Conservation (phyloP, 2,329 filamentous ascomycete species). For the Sphaerulina musiva region DNA sequence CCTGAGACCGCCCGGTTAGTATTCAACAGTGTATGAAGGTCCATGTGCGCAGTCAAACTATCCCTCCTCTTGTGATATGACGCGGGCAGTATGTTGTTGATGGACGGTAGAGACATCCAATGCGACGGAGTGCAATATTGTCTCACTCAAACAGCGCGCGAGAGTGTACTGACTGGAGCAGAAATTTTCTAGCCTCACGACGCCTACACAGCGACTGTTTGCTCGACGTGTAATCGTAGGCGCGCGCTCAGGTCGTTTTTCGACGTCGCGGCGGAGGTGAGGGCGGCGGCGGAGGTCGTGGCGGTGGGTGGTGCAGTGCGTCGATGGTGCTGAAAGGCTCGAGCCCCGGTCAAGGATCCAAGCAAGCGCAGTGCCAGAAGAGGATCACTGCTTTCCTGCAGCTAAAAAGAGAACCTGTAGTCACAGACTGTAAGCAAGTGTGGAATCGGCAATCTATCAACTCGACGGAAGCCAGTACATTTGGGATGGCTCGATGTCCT, state of each 20-base stretch:
- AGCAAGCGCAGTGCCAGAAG: conserved; percentile 3
- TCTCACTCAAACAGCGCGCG: conserved; percentile 12
- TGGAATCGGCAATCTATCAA: neutral
- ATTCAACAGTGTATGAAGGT: conserved; percentile 34
- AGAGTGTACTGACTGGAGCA: conserved; percentile 24
- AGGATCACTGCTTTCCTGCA: conserved; percentile 12
- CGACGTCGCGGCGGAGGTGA: conserved; percentile 3
- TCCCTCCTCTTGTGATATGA: conserved; percentile 33
- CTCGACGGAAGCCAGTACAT: neutral
- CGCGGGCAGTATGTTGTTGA: conserved; percentile 27
- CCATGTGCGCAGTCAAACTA: conserved; percentile 33
- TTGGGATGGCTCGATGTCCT: neutral
- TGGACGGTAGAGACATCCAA: conserved; percentile 31
- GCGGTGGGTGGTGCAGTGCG: conserved; percentile 11
- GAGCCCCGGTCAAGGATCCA: conserved; percentile 3
- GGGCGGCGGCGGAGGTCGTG: conserved; percentile 9
- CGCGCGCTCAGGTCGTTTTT: conserved; percentile 1
- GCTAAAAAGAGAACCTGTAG: conserved; percentile 5
- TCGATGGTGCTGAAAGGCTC: conserved; percentile 14
- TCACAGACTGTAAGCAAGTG: conserved; percentile 7
- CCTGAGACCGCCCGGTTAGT: conserved; percentile 34
- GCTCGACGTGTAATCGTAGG: neutral
- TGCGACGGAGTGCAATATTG: conserved; percentile 13
- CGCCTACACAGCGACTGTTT: conserved; percentile 19
- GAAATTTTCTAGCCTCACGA: conserved; percentile 22